Base-by-base conservation (phyloP, 139 green algal genomes). In the Astrephomene gubernaculifera region DNA sequence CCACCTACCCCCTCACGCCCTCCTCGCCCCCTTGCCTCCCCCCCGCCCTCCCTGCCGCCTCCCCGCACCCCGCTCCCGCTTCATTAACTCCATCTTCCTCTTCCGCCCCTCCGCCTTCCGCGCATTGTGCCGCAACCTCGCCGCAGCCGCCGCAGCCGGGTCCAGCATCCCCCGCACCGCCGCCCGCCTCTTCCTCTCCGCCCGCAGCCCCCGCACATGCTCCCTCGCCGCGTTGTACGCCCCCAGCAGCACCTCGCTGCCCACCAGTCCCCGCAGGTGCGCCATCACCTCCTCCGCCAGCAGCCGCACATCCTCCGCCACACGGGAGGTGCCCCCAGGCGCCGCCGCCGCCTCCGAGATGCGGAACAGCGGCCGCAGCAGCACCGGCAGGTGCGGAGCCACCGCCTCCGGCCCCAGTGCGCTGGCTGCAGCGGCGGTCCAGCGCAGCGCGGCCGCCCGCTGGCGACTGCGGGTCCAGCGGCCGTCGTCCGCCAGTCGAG, bases 291-390 rank as follows among this genome's bases (percentile, higher is more conserved):
- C 93, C 35, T 93, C 89, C 0, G 74, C 89, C 60, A 97, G 86
- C 63, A 49, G 65, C 25, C 76, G 69, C 33, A 92, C 82, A 65
- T 93, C 86, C 52, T 87, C 79, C 12, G 63, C 63, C 31, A 71
- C 27, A 4, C 81, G 29, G 36, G 38, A 14, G 70, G 29, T 69
- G 33, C 9, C 22, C 27, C 29, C 53, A 52, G 24, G 21, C 52
- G 54, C 36, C 36, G 75, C 57, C 19, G 52, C 86, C 29, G 87
- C 88, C 86, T 98, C 94, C 4, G 88, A 89, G 79, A 98, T 93
- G 82, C 94, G 94, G 88, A 93, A 97, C 79, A 98, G 85, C 60
- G 96, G 95, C 39, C 87, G 80, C 80, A 97, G 76, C 57, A 97
- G 82, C 31, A 88, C 49, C 39, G 92, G 80, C 43, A 98, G 91